Percentiles rank a stretch among this genome's conserved stretches.
These are phyloP conservation scores for Apiospora hydei DNA, from an alignment of 2,329 filamentous ascomycete species.

Conservation along the genomic window DNA sequence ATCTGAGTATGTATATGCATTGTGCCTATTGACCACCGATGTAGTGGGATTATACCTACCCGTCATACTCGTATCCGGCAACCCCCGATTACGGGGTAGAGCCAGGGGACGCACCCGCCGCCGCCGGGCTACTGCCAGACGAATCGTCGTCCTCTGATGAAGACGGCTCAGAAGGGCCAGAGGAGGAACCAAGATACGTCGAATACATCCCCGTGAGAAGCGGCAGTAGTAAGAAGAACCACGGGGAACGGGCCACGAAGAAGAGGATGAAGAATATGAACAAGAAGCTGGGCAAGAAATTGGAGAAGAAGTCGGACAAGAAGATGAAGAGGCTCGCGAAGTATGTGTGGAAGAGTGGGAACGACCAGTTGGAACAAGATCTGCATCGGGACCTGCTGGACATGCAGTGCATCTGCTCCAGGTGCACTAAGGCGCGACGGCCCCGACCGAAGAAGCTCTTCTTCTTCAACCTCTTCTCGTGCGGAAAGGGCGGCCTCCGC, in stretches of 20 bases:
- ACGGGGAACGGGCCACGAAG: background rate
- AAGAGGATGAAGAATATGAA: background rate
- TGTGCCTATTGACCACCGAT: background rate
- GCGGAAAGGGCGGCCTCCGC: background rate
- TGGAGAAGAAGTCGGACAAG: background rate
- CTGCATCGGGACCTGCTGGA: background rate
- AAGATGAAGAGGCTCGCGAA: background rate
- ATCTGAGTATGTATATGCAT: background rate
- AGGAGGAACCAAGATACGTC: background rate
- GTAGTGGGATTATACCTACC: constrained; percentile 6
- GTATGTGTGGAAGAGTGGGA: background rate
- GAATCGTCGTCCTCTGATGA: background rate
- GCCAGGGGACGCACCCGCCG: background rate
- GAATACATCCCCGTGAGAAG: background rate
- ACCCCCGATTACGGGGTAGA: background rate
- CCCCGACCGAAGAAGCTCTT: constrained; percentile 1
- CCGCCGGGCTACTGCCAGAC: background rate
- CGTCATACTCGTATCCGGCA: constrained; percentile 12
- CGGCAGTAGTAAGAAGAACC: background rate
- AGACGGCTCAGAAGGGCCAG: background rate
- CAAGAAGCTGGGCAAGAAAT: background rate
- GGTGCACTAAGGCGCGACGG: background rate
- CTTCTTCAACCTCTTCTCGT: constrained; percentile 1
- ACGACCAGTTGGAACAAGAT: background rate
- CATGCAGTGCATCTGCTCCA: background rate